These are phyloP conservation scores for Botrytis galanthina DNA, from an alignment of 2,329 filamentous ascomycete species.

Conservation along the genomic window DNA sequence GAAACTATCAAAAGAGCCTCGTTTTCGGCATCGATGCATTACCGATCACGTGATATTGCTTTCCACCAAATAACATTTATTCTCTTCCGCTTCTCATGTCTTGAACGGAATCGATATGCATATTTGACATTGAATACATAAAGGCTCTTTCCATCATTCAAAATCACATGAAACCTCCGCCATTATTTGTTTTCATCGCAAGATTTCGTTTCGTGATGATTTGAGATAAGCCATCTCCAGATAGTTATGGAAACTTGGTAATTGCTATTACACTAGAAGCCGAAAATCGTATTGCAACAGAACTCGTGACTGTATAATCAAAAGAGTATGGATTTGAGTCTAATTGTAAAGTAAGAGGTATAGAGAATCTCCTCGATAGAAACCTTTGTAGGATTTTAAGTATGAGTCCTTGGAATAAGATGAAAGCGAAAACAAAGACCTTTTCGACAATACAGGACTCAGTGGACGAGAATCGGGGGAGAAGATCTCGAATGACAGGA, in stretches of 20 bases:
- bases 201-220: background rate
- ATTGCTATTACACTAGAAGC: background rate
- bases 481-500: background rate
- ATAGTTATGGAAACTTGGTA: background rate
- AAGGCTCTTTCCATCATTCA: background rate
- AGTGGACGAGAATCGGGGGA: background rate
- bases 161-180: background rate
- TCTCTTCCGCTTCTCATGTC: background rate
- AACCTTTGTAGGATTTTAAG: background rate
- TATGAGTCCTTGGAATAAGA: background rate
- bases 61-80: too few species aligned
- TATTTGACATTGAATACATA: fast-evolving
- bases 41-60: fast-evolving
- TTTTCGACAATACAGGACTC: background rate
- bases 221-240: background rate
- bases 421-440: background rate
- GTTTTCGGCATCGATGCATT: background rate
- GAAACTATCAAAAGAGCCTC: background rate
- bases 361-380: background rate
- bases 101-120: fast-evolving
- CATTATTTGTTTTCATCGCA: background rate
- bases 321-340: fast-evolving
- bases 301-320: fast-evolving
- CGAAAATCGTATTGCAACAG: fast-evolving
- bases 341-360: background rate